phyloP scores from a whole-genome alignment of 441 rosid genomes.

The Raphanus hybrid region DNA sequence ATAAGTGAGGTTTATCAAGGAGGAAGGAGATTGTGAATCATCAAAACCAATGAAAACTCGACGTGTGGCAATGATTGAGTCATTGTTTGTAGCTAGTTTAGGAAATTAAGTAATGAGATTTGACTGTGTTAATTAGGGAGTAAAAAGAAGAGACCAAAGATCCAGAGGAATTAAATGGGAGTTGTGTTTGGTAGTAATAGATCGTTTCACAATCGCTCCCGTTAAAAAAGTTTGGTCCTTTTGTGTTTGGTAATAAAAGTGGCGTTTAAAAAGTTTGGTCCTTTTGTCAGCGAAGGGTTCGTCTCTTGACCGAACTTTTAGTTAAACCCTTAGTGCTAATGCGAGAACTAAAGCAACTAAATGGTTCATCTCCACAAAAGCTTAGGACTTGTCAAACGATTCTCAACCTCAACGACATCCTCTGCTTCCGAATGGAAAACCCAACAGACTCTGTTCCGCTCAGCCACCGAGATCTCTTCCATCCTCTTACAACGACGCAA shows the following conservation, averaged over 20 bases:
- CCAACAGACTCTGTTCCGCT: conserved; percentile 46
- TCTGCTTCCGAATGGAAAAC: conserved; percentile 57
- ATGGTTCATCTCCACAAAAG: conserved; percentile 38
- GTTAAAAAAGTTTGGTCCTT: neutral
- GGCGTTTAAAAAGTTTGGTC: neutral
- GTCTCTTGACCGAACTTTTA: neutral
- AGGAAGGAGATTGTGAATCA: conserved; percentile 24
- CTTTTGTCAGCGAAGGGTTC: neutral
- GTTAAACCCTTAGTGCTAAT: conserved; percentile 3
- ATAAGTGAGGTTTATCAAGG: conserved; percentile 25
- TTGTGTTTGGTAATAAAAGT: neutral
- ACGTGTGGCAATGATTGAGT: neutral
- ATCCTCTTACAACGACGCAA: conserved; percentile 63
- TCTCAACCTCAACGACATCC: conserved; percentile 45
- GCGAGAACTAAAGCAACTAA: neutral
- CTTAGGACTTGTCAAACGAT: conserved; percentile 34
- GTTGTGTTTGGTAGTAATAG: neutral
- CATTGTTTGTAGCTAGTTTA: conserved; percentile 15
- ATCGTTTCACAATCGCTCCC: neutral
- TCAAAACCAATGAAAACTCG: neutral
- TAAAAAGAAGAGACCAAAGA: too few species aligned
- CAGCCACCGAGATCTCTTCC: conserved; percentile 59
- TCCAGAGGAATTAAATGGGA: neutral
- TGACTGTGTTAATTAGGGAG: conserved; percentile 12
- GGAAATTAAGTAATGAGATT: conserved; percentile 21